Percentiles rank a stretch among this genome's conserved stretches.
phyloP scores from a whole-genome alignment of 164 flowering plant species.

The Cinnamomum micranthum region DNA sequence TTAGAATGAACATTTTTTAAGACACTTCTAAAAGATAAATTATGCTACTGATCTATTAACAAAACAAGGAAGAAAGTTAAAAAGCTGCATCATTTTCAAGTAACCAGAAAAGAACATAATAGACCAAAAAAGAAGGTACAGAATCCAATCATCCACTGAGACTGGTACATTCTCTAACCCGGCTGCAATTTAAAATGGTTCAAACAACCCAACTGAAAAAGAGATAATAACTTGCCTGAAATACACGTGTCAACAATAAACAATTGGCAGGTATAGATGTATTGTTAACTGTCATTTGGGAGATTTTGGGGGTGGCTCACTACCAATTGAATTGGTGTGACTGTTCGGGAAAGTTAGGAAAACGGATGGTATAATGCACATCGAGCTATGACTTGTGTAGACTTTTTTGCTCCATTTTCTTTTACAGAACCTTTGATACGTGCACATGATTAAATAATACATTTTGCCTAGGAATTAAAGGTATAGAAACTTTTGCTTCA shows the following conservation, averaged over 20 bases:
- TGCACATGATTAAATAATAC: no score
- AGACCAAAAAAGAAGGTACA: neutral
- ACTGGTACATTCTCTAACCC: neutral
- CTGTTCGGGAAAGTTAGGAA: no score
- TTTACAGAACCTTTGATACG: no score
- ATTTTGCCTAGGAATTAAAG: no score
- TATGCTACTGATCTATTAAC: neutral
- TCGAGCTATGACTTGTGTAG: no score
- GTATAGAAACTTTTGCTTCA: no score
- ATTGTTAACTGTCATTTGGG: neutral
- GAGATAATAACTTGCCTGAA: neutral
- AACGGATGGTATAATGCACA: no score
- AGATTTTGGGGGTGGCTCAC: neutral
- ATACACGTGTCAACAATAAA: no score
- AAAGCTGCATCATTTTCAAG: neutral
- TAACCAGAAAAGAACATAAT: neutral
- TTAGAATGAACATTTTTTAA: conserved; percentile 6
- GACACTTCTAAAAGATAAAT: neutral
- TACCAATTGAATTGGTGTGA: no score
- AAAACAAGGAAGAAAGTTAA: neutral
- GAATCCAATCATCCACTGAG: neutral
- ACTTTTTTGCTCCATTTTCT: no score
- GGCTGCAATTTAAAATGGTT: neutral
- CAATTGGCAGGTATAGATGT: neutral
- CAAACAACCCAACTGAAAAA: neutral